Percentiles rank a stretch among this genome's conserved stretches.
phyloP scores from a whole-genome alignment of 306 rosid genomes.

The Citrullus mucosospermus region DNA sequence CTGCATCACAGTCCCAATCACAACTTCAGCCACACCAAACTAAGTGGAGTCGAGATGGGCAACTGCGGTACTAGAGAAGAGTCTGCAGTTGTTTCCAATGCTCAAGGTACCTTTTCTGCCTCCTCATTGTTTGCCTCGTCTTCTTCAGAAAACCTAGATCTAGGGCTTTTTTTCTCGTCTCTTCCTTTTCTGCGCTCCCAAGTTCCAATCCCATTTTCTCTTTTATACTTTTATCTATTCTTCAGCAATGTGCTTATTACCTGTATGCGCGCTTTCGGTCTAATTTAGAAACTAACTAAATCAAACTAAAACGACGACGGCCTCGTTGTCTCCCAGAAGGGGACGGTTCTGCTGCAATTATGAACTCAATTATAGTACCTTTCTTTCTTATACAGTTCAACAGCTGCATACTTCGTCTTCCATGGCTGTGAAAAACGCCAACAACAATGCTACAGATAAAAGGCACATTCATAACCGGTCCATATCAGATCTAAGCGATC shows the following conservation, averaged over 20 bases:
- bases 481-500: conserved; percentile 87
- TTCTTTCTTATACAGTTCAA: conserved; percentile 41
- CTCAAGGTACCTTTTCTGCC: conserved; percentile 47
- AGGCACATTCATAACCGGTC: conserved; percentile 45
- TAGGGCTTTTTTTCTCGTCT: conserved; percentile 11
- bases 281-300: neutral
- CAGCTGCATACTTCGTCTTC: conserved; percentile 49
- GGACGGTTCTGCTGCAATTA: neutral
- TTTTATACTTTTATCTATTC: neutral
- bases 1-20: conserved; percentile 12
- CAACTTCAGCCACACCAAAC: neutral
- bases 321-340: neutral
- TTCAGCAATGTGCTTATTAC: neutral
- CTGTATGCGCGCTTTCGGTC: neutral
- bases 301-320: neutral
- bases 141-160: conserved; percentile 31
- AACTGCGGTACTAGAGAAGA: conserved; percentile 97
- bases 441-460: conserved; percentile 14
- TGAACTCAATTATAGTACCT: neutral
- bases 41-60: conserved; percentile 40
- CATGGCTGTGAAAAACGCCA: conserved; percentile 12
- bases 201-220: neutral
- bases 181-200: neutral
- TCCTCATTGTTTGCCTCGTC: neutral
- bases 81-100: conserved; percentile 85